Evolutionary conservation across 2,329 filamentous ascomycete genomes (phyloP), one percentile per base, ranked within the genome.

Genomic region (Sordariomycetes sp.): DNA sequence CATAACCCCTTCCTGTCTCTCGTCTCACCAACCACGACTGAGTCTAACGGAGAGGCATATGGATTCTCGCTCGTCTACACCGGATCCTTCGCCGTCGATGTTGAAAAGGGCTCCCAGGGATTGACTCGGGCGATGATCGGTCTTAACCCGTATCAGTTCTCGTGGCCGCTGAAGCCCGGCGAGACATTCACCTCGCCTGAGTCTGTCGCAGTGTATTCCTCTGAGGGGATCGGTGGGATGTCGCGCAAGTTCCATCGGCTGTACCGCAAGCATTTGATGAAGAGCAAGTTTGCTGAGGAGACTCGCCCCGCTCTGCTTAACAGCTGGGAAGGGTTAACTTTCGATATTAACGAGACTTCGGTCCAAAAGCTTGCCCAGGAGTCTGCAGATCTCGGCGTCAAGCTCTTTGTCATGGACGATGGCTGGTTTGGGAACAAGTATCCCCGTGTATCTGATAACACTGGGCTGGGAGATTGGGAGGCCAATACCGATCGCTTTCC

Each of bases 21-120:
- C 3, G 61, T 72, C 0, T 58, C 68, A 4, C 68, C 75, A 0
- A 59, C 57, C 1, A 73, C 76, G 0, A 81, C 75, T 1, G 76
- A 82, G 44, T 65, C 66, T 0, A 61, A 66, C 3, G 77, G 77
- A 2, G 66, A 79, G 24, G 75, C 71, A 6, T 81, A 73, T 64
- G 77, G 75, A 0, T 80, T 81, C 50, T 78, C 72, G 1, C 62
- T 81, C 3, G 60, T 82, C 14, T 82, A 79, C 50, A 74, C 73
- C 0, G 77, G 77, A 3, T 79, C 74, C 1, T 80, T 79, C 43
- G 58, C 65, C 2, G 71, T 70, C 1, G 66, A 74, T n/a, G 66
- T 79, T 1, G 75, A 81, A 44, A 73, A 72, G 35, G 68, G 70
- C 39, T 76, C 75, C 0, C 73, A 79, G 25, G 76, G 76, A 0